Evolutionary conservation across 345 rosid species (phyloP).

Genomic region (Cardamine occulta): DNA sequence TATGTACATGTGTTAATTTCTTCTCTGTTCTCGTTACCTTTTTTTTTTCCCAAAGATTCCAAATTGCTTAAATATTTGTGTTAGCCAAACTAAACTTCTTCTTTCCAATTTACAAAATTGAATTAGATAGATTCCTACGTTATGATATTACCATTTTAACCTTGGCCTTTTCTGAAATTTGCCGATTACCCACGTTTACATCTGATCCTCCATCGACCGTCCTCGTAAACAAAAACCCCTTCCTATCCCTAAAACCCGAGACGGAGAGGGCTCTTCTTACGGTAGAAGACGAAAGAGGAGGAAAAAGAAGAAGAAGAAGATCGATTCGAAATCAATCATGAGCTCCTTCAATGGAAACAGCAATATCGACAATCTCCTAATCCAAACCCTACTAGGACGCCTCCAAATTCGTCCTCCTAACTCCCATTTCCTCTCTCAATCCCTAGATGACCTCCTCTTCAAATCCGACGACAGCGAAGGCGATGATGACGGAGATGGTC

Average conservation of each 20-base stretch:
- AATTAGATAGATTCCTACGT: not conserved
- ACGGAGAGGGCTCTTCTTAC: slow-evolving; percentile 9
- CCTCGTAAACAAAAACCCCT: slow-evolving; percentile 33
- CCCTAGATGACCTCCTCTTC: slow-evolving; percentile 82
- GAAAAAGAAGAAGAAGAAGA: slow-evolving; percentile 6
- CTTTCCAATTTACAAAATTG: not conserved
- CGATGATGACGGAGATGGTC: slow-evolving; percentile 51
- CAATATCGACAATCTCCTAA: slow-evolving; percentile 71
- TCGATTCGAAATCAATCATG: slow-evolving; percentile 45
- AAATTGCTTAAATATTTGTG: not conserved
- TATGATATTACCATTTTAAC: not conserved
- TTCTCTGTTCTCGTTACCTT: no score
- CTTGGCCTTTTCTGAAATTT: not conserved
- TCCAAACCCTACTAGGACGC: slow-evolving; percentile 81
- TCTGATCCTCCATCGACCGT: not conserved
- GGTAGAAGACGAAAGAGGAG: slow-evolving; percentile 2
- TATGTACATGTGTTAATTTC: no score
- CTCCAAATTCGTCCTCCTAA: slow-evolving; percentile 76
- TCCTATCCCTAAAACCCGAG: slow-evolving; percentile 40
- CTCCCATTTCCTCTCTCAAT: slow-evolving; percentile 61
- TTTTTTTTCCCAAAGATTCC: not conserved
- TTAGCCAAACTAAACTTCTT: not conserved
- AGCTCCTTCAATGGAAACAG: slow-evolving; percentile 59
- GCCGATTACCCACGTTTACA: slow-evolving; percentile 7
- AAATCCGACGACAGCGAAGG: slow-evolving; percentile 59